phyloP scores from a whole-genome alignment of 257 asterid species.

The Marsdenia floribunda region DNA sequence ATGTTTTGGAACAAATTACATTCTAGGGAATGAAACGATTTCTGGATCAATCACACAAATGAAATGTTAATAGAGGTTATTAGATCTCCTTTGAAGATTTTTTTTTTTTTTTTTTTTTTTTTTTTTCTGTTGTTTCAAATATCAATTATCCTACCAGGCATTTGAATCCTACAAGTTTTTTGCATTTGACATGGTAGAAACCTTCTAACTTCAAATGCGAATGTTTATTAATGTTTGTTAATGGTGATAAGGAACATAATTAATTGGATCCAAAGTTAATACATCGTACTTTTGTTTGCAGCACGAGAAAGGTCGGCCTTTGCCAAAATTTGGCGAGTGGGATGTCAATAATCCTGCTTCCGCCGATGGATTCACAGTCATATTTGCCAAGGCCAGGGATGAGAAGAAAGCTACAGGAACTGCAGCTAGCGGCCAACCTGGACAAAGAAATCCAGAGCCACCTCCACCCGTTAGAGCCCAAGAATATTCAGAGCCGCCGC shows the following conservation, averaged over 20 bases:
- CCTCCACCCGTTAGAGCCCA: conserved; percentile 2
- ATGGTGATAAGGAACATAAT: neutral
- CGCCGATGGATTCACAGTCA: conserved; percentile 47
- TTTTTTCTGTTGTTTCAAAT: too few species aligned
- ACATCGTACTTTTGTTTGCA: neutral
- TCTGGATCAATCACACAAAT: neutral
- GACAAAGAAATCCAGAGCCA: conserved; percentile 9
- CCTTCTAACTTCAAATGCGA: too few species aligned
- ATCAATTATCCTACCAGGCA: too few species aligned
- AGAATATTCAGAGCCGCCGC: conserved; percentile 1
- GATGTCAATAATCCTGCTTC: conserved; percentile 47
- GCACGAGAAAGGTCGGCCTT: conserved; percentile 36
- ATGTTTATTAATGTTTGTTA: too few species aligned
- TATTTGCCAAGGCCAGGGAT: conserved; percentile 48
- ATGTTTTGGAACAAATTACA: neutral
- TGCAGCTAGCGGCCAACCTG: conserved; percentile 4
- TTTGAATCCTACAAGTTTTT: too few species aligned
- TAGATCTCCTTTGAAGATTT: neutral
- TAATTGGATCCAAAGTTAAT: neutral
- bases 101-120: too few species aligned
- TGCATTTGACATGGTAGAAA: too few species aligned
- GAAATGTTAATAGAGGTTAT: neutral
- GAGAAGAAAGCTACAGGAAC: conserved; percentile 37
- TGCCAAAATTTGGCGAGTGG: conserved; percentile 52
- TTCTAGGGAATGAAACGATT: neutral